These are phyloP conservation scores for Ceratobasidium papillatum DNA, from an alignment of 1,284 basidiomycete species.

Conservation along the genomic window DNA sequence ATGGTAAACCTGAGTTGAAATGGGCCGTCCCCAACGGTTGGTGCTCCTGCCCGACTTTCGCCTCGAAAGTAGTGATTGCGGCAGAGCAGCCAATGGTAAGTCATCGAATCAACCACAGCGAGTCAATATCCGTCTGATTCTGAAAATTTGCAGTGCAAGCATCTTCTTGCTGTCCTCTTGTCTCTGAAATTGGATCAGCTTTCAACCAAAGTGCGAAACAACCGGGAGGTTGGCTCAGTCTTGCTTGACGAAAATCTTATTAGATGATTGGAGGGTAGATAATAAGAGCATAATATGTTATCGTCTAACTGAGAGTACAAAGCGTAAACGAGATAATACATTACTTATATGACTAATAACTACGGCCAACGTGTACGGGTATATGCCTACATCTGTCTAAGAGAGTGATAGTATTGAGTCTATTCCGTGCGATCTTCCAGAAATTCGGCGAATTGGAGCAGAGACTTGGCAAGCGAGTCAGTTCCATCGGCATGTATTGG, in stretches of 20 bases:
- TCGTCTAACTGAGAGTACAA: background rate
- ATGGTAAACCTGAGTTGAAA: background rate
- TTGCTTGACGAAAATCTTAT: background rate
- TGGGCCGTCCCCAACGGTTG: background rate
- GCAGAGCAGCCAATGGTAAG: constrained; percentile 15
- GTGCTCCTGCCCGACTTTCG: constrained; percentile 28
- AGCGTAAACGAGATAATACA: background rate
- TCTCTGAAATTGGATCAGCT: background rate
- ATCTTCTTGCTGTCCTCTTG: constrained; percentile 22
- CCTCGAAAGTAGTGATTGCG: background rate
- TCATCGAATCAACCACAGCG: background rate
- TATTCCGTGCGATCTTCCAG: constrained; percentile 15
- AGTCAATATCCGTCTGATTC: background rate
- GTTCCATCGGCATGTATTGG: background rate
- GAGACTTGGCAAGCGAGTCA: constrained; percentile 12
- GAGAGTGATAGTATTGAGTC: background rate
- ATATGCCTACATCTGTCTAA: background rate
- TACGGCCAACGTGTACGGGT: background rate
- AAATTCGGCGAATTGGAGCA: constrained; percentile 13
- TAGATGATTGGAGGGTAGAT: background rate
- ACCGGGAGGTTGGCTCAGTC: background rate
- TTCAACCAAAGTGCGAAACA: background rate
- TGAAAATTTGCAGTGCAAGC: constrained; percentile 10
- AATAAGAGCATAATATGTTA: background rate
- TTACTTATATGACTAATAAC: background rate